Evolutionary conservation across 441 rosid genomes (phyloP).

Genomic region (Erysimum cheiri): DNA sequence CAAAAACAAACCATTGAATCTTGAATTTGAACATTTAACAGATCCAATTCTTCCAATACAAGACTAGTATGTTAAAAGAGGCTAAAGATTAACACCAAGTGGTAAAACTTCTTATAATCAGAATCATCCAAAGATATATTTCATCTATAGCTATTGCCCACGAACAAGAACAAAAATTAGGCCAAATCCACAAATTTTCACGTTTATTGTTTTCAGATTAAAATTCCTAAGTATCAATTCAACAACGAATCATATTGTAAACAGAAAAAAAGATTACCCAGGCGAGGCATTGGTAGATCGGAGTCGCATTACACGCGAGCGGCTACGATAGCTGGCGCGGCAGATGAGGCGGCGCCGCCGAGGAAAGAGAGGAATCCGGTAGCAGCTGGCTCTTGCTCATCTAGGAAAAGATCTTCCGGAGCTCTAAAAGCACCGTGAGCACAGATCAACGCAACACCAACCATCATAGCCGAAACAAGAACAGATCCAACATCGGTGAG

Average conservation of each 20-base stretch:
- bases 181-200: constrained; percentile 25
- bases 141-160: constrained; percentile 15
- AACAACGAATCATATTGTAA: constrained; percentile 26
- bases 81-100: constrained; percentile 6
- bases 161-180: neutral
- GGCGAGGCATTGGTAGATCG: constrained; percentile 10
- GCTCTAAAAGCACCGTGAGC: constrained; percentile 74
- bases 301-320: constrained; percentile 37
- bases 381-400: constrained; percentile 64
- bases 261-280: neutral
- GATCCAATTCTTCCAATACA: neutral
- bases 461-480: constrained; percentile 66
- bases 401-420: constrained; percentile 76
- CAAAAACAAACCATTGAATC: neutral
- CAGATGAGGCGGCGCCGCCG: constrained; percentile 56
- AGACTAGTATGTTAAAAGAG: neutral
- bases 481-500: constrained; percentile 79
- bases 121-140: constrained; percentile 23
- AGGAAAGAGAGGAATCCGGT: constrained; percentile 72
- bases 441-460: constrained; percentile 69
- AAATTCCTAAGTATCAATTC: constrained; percentile 20
- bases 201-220: constrained; percentile 7
- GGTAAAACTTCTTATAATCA: constrained; percentile 9
- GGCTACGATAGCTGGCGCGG: constrained; percentile 47
- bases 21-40: neutral